phyloP scores from a whole-genome alignment of 2,329 filamentous ascomycete species.

The Microcyclospora tardicrescens region DNA sequence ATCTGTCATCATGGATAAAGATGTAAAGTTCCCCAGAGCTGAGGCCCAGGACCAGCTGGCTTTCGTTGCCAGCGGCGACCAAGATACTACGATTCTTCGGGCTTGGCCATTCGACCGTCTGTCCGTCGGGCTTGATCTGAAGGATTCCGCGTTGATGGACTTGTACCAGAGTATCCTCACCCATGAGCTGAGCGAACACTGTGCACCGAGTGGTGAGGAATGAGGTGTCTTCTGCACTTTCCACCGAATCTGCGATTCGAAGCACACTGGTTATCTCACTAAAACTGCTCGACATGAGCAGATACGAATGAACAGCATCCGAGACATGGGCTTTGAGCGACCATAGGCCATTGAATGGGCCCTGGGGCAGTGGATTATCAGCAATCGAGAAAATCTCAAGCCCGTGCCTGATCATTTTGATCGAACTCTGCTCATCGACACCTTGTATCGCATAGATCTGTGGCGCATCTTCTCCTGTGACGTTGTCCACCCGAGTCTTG shows the following conservation, averaged over 20 bases:
- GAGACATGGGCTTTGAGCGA: conserved; percentile 73
- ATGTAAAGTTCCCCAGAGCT: conserved; percentile 98
- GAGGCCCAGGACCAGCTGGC: conserved; percentile 83
- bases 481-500: conserved; percentile 81
- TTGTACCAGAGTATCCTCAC: conserved; percentile 83
- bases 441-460: conserved; percentile 93
- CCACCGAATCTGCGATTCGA: conserved; percentile 91
- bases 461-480: conserved; percentile 83
- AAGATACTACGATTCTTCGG: conserved; percentile 93
- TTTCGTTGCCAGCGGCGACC: conserved; percentile 81
- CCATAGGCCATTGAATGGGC: conserved; percentile 51
- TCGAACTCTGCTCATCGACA: conserved; percentile 74
- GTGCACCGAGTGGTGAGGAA: conserved; percentile 84
- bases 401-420: conserved; percentile 84
- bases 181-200: conserved; percentile 82
- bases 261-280: conserved; percentile 61
- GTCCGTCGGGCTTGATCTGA: conserved; percentile 64
- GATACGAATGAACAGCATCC: conserved; percentile 86
- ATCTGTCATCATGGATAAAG: conserved; percentile 72
- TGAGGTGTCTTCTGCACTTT: conserved; percentile 86
- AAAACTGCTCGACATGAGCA: conserved; percentile 53
- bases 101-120: conserved; percentile 83
- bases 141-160: conserved; percentile 94
- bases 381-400: conserved; percentile 67
- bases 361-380: conserved; percentile 15